Evolutionary conservation across 192 early-diverging fungal genomes (phyloP).

Genomic region (Obelidium mucronatum): DNA sequence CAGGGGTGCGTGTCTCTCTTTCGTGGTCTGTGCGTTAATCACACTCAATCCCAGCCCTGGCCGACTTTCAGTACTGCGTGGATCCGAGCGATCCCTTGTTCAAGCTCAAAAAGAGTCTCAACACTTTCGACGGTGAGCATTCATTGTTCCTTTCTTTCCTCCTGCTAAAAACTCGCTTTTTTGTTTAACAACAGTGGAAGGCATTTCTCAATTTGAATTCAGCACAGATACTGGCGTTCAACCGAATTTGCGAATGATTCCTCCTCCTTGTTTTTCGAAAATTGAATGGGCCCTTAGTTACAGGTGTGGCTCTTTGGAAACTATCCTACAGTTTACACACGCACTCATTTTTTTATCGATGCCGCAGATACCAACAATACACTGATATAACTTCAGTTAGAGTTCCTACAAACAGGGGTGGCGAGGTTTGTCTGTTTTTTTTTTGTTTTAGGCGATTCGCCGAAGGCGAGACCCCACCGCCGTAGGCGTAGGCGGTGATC

Average conservation of each 20-base stretch:
- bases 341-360: too few species aligned
- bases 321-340: background rate
- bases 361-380: constrained; percentile 13
- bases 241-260: constrained; percentile 53
- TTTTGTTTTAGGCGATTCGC: too few species aligned
- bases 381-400: background rate
- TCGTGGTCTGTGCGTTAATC: background rate
- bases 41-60: constrained; percentile 50
- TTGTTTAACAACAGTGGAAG: constrained; percentile 45
- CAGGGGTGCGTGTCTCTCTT: constrained; percentile 51
- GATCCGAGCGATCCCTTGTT: constrained; percentile 52
- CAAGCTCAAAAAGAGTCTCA: constrained; percentile 53
- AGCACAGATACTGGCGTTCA: constrained; percentile 40
- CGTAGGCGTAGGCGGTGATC: background rate
- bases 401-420: background rate
- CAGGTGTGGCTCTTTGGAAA: constrained; percentile 39
- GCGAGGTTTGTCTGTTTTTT: too few species aligned
- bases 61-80: constrained; percentile 68
- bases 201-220: constrained; percentile 49
- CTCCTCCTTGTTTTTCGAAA: constrained; percentile 65
- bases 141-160: background rate
- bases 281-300: constrained; percentile 62
- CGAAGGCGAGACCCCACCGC: background rate
- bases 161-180: background rate
- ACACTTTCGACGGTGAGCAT: constrained; percentile 55